Base-by-base conservation (phyloP, 2,329 filamentous ascomycete genomes). In the Penicillium sp. region DNA sequence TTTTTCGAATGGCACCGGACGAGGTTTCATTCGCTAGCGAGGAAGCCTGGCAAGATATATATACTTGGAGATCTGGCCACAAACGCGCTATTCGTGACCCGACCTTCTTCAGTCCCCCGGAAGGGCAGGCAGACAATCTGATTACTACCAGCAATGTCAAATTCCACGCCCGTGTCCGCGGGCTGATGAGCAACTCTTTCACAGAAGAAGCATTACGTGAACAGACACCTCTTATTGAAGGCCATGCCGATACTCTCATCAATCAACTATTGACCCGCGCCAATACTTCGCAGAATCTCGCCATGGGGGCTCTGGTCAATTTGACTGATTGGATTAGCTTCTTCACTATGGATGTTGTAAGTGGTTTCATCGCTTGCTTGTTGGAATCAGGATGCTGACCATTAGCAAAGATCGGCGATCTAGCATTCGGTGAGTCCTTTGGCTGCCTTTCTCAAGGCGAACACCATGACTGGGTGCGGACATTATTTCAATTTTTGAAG, bases 401-500 rank as follows among this genome's bases (percentile, higher is more conserved):
- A n/a, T 77, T 76, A 52, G 73, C 77, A 53, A 66, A 77, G 18
- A 70, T 77, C 42, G 73, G 73, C 0, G 72, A 77, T 30, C 55
- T 78, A 1, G 64, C 68, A 0, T 77, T 77, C 48, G 74, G 74
- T 0, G 69, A 76, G 33, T 57, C 67, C 1, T 78, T 77, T 58
- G 64, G 66, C 7, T 53, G 50, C 30, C 26, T 57, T 5, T 26
- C 28, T 5, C 20, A 52, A 21, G 33, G 38, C 16, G 24, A 33
- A 14, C 24, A 20, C 21, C 52, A 52, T 28, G 51, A 53, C 24
- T 38, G 21, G 18, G 16, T 61, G 8, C 55, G 61, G 8, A 59
- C 57, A 2, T 43, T 65, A 4, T 26, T 63, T 35, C 61, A 63
- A 28, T 46, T 54, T 24, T 48, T 63, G 6, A 48, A 48, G 47